phyloP scores from a whole-genome alignment of 768 basidiomycete genomes.

The Cyathus striatus region DNA sequence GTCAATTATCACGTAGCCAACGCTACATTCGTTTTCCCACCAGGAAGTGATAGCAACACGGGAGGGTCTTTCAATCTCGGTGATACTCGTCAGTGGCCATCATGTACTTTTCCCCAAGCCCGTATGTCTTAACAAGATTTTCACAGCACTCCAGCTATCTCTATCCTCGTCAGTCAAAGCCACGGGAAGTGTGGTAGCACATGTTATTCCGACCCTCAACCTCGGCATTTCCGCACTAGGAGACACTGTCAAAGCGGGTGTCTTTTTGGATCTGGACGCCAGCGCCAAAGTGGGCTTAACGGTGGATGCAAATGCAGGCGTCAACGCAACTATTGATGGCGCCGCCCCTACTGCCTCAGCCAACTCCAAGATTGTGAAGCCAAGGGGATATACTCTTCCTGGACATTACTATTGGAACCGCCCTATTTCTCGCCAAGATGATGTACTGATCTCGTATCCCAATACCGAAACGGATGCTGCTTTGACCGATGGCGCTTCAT shows the following conservation, averaged over 20 bases:
- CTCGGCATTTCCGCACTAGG: slow-evolving; percentile 39
- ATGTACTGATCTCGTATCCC: no score
- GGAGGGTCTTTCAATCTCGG: slow-evolving; percentile 25
- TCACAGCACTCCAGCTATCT: slow-evolving; percentile 32
- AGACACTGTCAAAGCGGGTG: slow-evolving; percentile 24
- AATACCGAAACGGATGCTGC: no score
- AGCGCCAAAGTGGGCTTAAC: slow-evolving; percentile 20
- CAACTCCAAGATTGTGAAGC: neutral
- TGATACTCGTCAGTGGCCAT: slow-evolving; percentile 35
- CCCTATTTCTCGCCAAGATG: neutral
- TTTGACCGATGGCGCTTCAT: no score
- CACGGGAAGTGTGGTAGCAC: slow-evolving; percentile 36
- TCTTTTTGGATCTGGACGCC: slow-evolving; percentile 37
- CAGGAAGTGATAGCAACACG: slow-evolving; percentile 13
- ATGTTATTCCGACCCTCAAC: slow-evolving; percentile 44
- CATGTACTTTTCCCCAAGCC: no score
- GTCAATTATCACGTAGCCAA: slow-evolving; percentile 37
- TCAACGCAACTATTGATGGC: no score
- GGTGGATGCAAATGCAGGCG: slow-evolving; percentile 10
- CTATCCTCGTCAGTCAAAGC: slow-evolving; percentile 32
- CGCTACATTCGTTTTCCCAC: slow-evolving; percentile 40
- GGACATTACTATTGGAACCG: neutral
- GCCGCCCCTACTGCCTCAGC: neutral
- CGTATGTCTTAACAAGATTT: no score
- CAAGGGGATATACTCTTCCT: neutral